These are phyloP conservation scores for Cladosporium sp. DNA, from an alignment of 2,329 filamentous ascomycete genomes.

Conservation along the genomic window DNA sequence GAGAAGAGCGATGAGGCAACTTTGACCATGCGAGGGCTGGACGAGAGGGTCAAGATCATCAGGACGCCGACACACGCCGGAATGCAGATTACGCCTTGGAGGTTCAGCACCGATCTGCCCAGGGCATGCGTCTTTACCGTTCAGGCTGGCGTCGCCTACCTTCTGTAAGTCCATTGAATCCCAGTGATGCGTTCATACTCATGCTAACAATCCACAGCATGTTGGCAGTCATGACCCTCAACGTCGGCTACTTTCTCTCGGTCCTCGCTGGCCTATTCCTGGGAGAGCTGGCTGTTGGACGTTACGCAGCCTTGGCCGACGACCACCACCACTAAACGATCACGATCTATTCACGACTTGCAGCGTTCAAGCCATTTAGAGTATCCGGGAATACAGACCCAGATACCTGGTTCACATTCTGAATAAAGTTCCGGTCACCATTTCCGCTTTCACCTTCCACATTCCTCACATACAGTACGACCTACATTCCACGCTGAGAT, in stretches of 20 bases:
- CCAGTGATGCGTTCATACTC: background rate
- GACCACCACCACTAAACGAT: constrained; percentile 21
- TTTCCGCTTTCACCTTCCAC: background rate
- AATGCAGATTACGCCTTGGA: constrained; percentile 61
- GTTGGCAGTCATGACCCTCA: constrained; percentile 87
- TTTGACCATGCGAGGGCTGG: constrained; percentile 66
- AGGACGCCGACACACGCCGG: constrained; percentile 44
- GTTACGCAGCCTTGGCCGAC: constrained; percentile 52
- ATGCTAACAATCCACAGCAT: constrained; percentile 53
- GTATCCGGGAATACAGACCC: background rate
- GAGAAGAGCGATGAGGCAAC: constrained; percentile 59
- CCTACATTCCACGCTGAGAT: background rate
- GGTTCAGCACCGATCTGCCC: constrained; percentile 71
- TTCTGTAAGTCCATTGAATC: constrained; percentile 60
- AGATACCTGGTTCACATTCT: background rate
- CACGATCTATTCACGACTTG: constrained; percentile 1
- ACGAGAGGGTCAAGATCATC: constrained; percentile 74
- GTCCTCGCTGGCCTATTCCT: constrained; percentile 74
- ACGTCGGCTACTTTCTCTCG: constrained; percentile 77
- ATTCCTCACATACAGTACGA: no score
- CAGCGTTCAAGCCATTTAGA: constrained; percentile 5
- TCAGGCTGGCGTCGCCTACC: constrained; percentile 71
- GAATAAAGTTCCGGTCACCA: background rate
- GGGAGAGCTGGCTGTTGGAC: constrained; percentile 75
- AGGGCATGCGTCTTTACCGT: constrained; percentile 65